Evolutionary conservation across 2,329 filamentous ascomycete species (phyloP).

Genomic region (Botrytis tulipae): DNA sequence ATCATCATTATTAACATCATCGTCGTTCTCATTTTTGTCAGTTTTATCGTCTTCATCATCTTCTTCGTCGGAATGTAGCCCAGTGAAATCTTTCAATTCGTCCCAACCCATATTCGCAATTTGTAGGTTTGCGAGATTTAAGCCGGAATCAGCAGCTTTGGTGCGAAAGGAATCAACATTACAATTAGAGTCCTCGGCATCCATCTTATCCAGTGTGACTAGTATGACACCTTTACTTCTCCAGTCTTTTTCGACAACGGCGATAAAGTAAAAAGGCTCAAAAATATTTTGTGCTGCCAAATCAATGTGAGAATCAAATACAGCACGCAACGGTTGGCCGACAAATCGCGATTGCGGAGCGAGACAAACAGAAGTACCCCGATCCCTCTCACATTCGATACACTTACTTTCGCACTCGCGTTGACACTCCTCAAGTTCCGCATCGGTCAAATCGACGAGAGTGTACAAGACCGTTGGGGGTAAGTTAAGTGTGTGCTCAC

Average conservation of each 20-base stretch:
- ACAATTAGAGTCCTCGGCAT: not conserved
- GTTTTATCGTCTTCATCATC: not conserved
- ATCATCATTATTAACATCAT: not conserved
- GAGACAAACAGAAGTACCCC: not conserved
- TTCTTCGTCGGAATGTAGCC: not conserved
- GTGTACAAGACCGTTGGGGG: not conserved
- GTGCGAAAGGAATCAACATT: not conserved
- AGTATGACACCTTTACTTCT: not conserved
- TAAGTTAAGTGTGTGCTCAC: not conserved
- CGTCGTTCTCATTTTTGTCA: not conserved
- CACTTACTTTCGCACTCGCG: not conserved
- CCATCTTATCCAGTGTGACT: not conserved
- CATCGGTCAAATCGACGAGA: not conserved
- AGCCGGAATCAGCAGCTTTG: not conserved
- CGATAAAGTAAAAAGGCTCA: not conserved
- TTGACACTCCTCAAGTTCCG: not conserved
- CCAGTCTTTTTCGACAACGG: not conserved
- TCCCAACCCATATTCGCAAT: not conserved
- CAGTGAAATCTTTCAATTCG: not conserved
- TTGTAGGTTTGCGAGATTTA: not conserved
- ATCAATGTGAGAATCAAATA: not conserved
- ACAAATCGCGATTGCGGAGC: not conserved
- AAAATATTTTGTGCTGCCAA: not conserved
- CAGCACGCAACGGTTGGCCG: not conserved
- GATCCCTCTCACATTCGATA: not conserved